Conservation (phyloP, 805 yeast species). For the Ogataea populi-albae region DNA sequence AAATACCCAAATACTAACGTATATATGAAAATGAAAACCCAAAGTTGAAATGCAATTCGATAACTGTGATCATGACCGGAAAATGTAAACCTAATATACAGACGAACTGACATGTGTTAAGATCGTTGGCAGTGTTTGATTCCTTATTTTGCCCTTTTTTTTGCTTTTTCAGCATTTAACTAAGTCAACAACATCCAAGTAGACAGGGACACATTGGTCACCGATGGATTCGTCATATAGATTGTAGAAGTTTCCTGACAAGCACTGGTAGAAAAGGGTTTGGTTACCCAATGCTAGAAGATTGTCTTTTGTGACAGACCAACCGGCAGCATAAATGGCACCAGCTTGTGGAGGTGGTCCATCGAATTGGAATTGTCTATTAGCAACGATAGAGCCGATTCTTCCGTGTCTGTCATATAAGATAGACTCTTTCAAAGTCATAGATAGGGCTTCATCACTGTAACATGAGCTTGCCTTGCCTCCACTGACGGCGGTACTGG, state of each 20-base stretch:
- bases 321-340: constrained; percentile 51
- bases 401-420: constrained; percentile 48
- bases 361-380: constrained; percentile 64
- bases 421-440: constrained; percentile 40
- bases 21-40: constrained; percentile 8
- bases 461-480: constrained; percentile 35
- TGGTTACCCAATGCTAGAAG: constrained; percentile 50
- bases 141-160: too few species aligned
- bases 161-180: constrained; percentile 37
- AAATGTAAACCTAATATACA: constrained; percentile 13
- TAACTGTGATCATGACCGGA: constrained; percentile 16
- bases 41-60: constrained; percentile 11
- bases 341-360: constrained; percentile 67
- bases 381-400: constrained; percentile 58
- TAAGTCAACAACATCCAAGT: constrained; percentile 45
- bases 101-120: too few species aligned
- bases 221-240: constrained; percentile 50
- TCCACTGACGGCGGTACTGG: constrained; percentile 36
- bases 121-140: background rate
- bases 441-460: constrained; percentile 38
- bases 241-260: constrained; percentile 58
- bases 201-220: constrained; percentile 44
- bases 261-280: constrained; percentile 51
- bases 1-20: background rate
- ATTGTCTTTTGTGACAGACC: constrained; percentile 46